These are phyloP conservation scores for Lecanicillium sp. DNA, from an alignment of 2,329 filamentous ascomycete genomes.

Conservation along the genomic window DNA sequence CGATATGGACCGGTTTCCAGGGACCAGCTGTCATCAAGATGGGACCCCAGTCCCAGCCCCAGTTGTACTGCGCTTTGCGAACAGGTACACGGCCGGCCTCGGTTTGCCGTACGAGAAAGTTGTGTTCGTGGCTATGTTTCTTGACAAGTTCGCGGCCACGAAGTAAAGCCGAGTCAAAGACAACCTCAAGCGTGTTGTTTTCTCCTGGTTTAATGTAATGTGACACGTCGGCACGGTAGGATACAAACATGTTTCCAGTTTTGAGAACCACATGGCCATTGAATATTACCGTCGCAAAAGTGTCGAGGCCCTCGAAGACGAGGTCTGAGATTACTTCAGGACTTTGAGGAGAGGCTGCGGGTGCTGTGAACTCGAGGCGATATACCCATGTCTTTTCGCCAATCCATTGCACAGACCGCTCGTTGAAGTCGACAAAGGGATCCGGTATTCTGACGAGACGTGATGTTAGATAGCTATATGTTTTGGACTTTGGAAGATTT, in stretches of 20 bases:
- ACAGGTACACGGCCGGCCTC: slow-evolving; percentile 31
- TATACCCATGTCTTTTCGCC: slow-evolving; percentile 59
- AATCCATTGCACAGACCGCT: slow-evolving; percentile 54
- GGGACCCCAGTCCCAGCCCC: slow-evolving; percentile 69
- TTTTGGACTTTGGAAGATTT: background rate
- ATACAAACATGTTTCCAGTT: slow-evolving; percentile 60
- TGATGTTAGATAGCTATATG: slow-evolving; percentile 2
- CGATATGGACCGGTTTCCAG: slow-evolving; percentile 61
- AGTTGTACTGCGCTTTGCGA: slow-evolving; percentile 64
- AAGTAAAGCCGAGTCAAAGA: slow-evolving; percentile 50
- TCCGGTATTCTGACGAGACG: slow-evolving; percentile 37
- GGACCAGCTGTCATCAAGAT: slow-evolving; percentile 56
- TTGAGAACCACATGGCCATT: slow-evolving; percentile 48
- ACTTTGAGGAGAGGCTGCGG: slow-evolving; percentile 17
- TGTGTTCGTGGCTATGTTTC: slow-evolving; percentile 45
- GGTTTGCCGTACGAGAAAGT: slow-evolving; percentile 18
- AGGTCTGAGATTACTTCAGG: slow-evolving; percentile 34
- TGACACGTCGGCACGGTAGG: slow-evolving; percentile 48
- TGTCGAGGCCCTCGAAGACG: slow-evolving; percentile 59
- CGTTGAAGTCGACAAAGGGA: slow-evolving; percentile 57
- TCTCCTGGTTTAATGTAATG: slow-evolving; percentile 28
- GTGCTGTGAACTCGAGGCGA: slow-evolving; percentile 42
- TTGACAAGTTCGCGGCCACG: slow-evolving; percentile 47
- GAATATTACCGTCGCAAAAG: slow-evolving; percentile 52
- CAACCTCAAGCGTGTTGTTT: slow-evolving; percentile 46